Conservation (phyloP, 192 early-diverging fungal genomes). For the Coemansia sp. region DNA sequence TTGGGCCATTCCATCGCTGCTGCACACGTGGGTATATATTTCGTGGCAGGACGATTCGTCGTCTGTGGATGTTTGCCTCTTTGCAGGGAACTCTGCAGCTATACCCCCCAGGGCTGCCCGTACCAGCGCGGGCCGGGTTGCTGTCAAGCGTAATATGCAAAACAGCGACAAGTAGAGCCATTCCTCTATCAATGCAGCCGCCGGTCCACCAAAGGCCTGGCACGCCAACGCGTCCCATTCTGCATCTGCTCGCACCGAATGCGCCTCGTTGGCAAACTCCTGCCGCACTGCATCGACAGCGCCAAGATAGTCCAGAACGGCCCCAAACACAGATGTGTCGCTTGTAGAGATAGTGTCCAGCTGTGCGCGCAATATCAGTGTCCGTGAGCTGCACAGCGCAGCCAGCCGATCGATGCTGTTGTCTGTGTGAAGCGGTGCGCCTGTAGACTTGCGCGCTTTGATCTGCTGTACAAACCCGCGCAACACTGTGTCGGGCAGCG, state of each 20-base stretch:
- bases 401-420: neutral
- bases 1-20: neutral
- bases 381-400: neutral
- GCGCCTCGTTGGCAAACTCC: neutral
- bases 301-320: neutral
- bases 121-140: neutral
- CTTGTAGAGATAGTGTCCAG: neutral
- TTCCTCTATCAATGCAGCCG: slow-evolving; percentile 9
- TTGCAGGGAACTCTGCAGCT: neutral
- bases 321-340: neutral
- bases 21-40: neutral
- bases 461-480: slow-evolving; percentile 10
- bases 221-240: slow-evolving; percentile 31
- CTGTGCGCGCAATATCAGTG: neutral
- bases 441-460: slow-evolving; percentile 4
- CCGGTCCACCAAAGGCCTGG: slow-evolving; percentile 1
- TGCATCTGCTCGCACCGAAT: neutral
- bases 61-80: neutral
- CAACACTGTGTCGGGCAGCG: neutral
- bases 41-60: neutral
- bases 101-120: neutral
- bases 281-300: neutral
- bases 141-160: slow-evolving; percentile 11
- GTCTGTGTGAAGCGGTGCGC: neutral
- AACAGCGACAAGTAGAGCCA: slow-evolving; percentile 18